Conservation (phyloP, 306 rosid species). For the Quercus engelmannii region DNA sequence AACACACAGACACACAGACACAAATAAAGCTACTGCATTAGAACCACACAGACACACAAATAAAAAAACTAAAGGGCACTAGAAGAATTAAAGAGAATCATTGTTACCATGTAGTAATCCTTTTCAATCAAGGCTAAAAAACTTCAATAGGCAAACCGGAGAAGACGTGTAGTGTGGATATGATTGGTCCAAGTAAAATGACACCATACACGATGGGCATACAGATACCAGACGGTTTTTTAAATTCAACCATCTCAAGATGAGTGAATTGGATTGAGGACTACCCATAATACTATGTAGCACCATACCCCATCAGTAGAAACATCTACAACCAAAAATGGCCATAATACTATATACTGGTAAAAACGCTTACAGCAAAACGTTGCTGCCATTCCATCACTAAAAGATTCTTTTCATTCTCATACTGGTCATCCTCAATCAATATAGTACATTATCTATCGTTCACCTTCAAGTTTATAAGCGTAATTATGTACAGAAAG, state of each 20-base stretch:
- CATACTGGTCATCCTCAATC: neutral
- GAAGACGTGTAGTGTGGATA: slow-evolving; percentile 26
- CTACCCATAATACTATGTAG: slow-evolving; percentile 66
- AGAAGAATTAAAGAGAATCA: neutral
- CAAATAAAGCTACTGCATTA: neutral
- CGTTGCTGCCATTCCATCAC: neutral
- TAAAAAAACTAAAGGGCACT: neutral
- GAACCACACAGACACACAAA: slow-evolving; percentile 9
- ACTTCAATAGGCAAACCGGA: slow-evolving; percentile 56
- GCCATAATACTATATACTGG: too few species aligned
- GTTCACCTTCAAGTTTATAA: neutral
- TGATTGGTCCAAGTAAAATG: slow-evolving; percentile 38
- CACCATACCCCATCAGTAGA: slow-evolving; percentile 84
- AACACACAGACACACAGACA: slow-evolving; percentile 18
- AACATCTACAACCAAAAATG: slow-evolving; percentile 35
- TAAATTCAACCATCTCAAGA: slow-evolving; percentile 42
- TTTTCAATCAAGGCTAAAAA: slow-evolving; percentile 55
- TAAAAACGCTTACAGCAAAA: neutral
- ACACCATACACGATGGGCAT: slow-evolving; percentile 50
- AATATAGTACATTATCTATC: neutral
- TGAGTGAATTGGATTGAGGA: slow-evolving; percentile 39
- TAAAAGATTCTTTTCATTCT: neutral
- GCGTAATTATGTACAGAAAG: neutral
- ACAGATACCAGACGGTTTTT: slow-evolving; percentile 53
- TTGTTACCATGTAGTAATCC: slow-evolving; percentile 64